Conservation (phyloP, 306 rosid species). For the Hippophae rhamnoides region DNA sequence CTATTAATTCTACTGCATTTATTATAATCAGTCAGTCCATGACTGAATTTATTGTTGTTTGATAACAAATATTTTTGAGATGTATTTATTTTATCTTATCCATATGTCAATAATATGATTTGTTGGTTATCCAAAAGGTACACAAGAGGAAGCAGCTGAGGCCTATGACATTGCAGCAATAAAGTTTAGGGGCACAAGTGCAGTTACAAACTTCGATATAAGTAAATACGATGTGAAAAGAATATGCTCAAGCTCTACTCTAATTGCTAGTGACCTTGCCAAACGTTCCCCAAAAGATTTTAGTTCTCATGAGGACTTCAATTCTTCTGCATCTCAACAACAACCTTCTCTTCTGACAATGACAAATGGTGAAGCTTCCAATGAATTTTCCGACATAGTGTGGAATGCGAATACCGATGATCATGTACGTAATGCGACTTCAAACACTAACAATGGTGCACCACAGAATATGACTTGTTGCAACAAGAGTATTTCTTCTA, state of each 20-base stretch:
- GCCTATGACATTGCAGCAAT: constrained; percentile 99
- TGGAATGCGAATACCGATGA: constrained; percentile 41
- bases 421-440: constrained; percentile 23
- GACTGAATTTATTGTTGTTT: too few relatives aligned
- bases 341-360: constrained; percentile 48
- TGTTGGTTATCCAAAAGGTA: constrained; percentile 33
- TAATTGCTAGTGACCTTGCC: constrained; percentile 75
- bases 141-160: constrained; percentile 99
- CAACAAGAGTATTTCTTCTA: constrained; percentile 23
- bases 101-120: background rate
- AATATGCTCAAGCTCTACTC: constrained; percentile 92
- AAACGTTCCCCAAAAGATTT: constrained; percentile 56
- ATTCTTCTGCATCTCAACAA: constrained; percentile 25
- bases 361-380: constrained; percentile 36
- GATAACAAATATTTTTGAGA: too few relatives aligned
- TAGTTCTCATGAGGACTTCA: constrained; percentile 22
- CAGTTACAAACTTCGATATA: constrained; percentile 92
- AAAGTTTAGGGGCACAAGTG: constrained; percentile 90
- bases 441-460: constrained; percentile 13
- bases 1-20: too few relatives aligned
- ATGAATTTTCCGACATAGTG: constrained; percentile 54
- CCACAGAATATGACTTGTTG: constrained; percentile 16
- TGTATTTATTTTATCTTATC: too few relatives aligned
- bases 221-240: constrained; percentile 93
- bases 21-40: too few relatives aligned